phyloP scores from a whole-genome alignment of 495 filamentous ascomycete species.

The Rusavskia elegans region DNA sequence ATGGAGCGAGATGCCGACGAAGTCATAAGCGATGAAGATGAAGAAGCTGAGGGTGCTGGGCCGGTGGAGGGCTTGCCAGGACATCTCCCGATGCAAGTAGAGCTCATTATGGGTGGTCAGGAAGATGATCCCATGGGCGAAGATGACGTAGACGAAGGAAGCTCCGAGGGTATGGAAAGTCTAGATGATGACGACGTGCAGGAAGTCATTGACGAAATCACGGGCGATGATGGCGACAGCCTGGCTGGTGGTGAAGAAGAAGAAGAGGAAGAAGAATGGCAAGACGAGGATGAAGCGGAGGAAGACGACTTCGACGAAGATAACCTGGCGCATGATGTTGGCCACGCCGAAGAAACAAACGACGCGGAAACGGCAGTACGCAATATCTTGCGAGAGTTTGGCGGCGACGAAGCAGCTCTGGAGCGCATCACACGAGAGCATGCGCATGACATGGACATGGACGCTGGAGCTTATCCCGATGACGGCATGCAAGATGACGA shows the following conservation, averaged over 20 bases:
- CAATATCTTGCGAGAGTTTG: slow-evolving; percentile 13
- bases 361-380: slow-evolving; percentile 6
- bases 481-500: slow-evolving; percentile 53
- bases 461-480: slow-evolving; percentile 21
- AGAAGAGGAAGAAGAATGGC: slow-evolving; percentile 43
- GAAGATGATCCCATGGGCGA: slow-evolving; percentile 46
- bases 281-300: slow-evolving; percentile 41
- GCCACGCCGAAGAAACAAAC: slow-evolving; percentile 2
- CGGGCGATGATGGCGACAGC: slow-evolving; percentile 48
- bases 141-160: slow-evolving; percentile 44
- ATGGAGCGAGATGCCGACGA: slow-evolving; percentile 68
- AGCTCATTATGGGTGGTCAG: slow-evolving; percentile 68
- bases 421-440: slow-evolving; percentile 9
- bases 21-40: slow-evolving; percentile 79
- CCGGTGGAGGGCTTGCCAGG: slow-evolving; percentile 73
- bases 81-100: slow-evolving; percentile 59
- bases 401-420: slow-evolving; percentile 7
- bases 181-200: slow-evolving; percentile 30
- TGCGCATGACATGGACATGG: slow-evolving; percentile 7
- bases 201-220: slow-evolving; percentile 45
- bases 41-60: slow-evolving; percentile 62
- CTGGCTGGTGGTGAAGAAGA: slow-evolving; percentile 35
- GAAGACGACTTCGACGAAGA: slow-evolving; percentile 22
- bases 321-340: slow-evolving; percentile 36
- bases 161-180: slow-evolving; percentile 34